Conservation (phyloP, 495 filamentous ascomycete species). For the Aspergillus diversus region DNA sequence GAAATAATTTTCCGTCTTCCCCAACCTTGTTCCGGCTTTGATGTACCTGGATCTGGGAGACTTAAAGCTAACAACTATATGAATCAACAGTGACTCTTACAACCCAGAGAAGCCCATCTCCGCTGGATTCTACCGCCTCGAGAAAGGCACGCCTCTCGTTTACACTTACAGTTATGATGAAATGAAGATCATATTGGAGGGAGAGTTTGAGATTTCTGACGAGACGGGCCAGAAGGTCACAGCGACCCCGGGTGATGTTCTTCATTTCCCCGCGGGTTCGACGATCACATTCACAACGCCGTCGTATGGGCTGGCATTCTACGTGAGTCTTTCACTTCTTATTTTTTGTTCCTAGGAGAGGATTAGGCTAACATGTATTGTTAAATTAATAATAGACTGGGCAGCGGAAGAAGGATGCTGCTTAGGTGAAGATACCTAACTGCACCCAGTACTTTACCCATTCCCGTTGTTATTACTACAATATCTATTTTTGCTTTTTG, state of each 20-base stretch:
- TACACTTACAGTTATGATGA: slow-evolving; percentile 79
- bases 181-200: slow-evolving; percentile 81
- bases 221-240: slow-evolving; percentile 71
- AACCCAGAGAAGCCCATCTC: slow-evolving; percentile 67
- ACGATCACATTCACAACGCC: slow-evolving; percentile 77
- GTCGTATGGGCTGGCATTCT: slow-evolving; percentile 74
- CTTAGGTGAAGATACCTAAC: slow-evolving; percentile 22
- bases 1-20: slow-evolving; percentile 5
- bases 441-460: too few species aligned
- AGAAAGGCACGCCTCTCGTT: slow-evolving; percentile 72
- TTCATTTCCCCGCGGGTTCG: slow-evolving; percentile 77
- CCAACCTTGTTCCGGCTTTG: not conserved
- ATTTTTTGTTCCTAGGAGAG: slow-evolving; percentile 1
- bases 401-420: slow-evolving; percentile 46
- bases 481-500: too few species aligned
- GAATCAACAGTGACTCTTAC: slow-evolving; percentile 50
- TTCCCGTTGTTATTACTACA: too few species aligned
- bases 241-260: slow-evolving; percentile 71
- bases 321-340: slow-evolving; percentile 34
- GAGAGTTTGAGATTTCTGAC: slow-evolving; percentile 72
- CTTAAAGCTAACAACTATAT: slow-evolving; percentile 11
- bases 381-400: slow-evolving; percentile 38
- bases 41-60: not conserved
- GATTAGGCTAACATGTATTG: slow-evolving; percentile 13
- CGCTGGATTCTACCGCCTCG: slow-evolving; percentile 72